Evolutionary conservation across 441 rosid species (phyloP).

Genomic region (Cnidoscolus chayamansa): DNA sequence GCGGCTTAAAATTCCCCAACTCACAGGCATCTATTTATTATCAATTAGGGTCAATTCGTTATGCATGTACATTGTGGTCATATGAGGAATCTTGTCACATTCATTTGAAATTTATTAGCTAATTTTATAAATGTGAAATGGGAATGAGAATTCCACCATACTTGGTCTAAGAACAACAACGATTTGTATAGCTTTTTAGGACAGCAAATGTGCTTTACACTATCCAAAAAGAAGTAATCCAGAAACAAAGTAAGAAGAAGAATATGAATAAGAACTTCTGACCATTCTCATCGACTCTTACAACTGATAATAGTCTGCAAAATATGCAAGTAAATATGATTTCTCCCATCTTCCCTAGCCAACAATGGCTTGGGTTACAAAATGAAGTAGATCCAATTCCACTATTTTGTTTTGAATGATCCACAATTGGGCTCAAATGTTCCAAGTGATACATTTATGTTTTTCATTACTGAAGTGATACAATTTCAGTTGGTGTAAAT

Average conservation of each 20-base stretch:
- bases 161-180: not conserved
- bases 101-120: no score
- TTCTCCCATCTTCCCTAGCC: not conserved
- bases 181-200: not conserved
- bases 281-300: not conserved
- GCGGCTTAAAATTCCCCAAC: not conserved
- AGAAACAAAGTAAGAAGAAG: no score
- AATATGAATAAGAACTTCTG: no score
- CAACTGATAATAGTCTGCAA: not conserved
- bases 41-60: no score
- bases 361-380: not conserved
- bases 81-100: not conserved
- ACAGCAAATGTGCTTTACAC: not conserved
- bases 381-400: not conserved
- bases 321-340: not conserved
- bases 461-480: not conserved
- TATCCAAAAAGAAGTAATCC: not conserved
- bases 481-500: constrained; percentile 1
- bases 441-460: not conserved
- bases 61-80: no score
- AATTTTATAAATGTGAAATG: not conserved
- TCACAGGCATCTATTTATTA: not conserved
- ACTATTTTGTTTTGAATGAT: not conserved
- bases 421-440: not conserved
- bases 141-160: not conserved